Evolutionary conservation across 495 filamentous ascomycete genomes (phyloP), one percentile per base, ranked within the genome.

Genomic region (Venustampulla echinocandica): DNA sequence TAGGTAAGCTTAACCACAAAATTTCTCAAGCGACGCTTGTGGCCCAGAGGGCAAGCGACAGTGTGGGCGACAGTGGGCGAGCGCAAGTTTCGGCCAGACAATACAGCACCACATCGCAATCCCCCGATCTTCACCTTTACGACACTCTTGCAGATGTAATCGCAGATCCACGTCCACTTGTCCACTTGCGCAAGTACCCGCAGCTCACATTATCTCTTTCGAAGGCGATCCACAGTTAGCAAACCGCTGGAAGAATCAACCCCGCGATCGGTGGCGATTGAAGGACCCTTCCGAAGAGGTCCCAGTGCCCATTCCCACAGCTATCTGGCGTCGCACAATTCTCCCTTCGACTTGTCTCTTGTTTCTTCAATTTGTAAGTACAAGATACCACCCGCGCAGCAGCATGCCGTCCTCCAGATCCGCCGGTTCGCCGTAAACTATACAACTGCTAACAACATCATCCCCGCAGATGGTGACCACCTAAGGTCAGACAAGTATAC

Each of bases 401-500:
- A 6, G 11, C 18, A n/a, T 6, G 33, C 11, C 33, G 5, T 10
- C 33, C 18, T 35, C 18, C 33, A 7, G 6, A 35, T 35, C 11
- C 21, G 4, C 35, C 14, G 27, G 47, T 20, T 0, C 0, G 9
- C n/a, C 28, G 13, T 22, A 4, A n/a, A 24, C n/a, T 2, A 43
- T 15, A 24, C 27, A 39, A 25, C 24, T 23, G 50, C 50, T 57
- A 25, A 53, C 42, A 9, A 44, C 19, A 30, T 35, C 38, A 13
- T 43, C 19, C 19, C 30, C 24, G 13, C 30, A 38, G n/a, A n/a
- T 27, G 20, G 28, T 30, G 27, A 32, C 41, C 34, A 9, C 38
- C 44, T 49, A 45, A 54, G 32, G 55, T 58, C 50, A 43, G 47
- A 54, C 55, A 54, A 54, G 47, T 47, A n/a, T 47, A 23, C 43